A percentile compares a stretch with the other conserved stretches of the same genome.
Conservation (phyloP, 139 green algal species). For the Haematococcus lacustris region DNA sequence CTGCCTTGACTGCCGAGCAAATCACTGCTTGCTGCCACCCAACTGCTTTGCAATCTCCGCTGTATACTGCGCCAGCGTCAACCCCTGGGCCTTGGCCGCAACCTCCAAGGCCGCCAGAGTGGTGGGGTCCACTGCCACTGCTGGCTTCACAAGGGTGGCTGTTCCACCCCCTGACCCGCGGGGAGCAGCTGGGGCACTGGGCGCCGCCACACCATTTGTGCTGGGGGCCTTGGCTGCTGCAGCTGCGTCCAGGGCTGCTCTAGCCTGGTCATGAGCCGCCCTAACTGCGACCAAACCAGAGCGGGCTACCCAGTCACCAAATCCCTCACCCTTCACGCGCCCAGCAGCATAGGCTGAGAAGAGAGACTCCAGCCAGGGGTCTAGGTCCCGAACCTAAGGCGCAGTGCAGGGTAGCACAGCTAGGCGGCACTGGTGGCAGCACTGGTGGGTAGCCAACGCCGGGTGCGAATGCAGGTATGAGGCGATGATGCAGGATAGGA, state of each 20-base stretch:
- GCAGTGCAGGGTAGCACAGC: no score
- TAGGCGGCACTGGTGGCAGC: no score
- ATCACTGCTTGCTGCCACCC: neutral
- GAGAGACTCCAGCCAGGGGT: conserved; percentile 89
- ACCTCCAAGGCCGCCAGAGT: conserved; percentile 1
- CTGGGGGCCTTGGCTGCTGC: conserved; percentile 9
- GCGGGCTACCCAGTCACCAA: conserved; percentile 86
- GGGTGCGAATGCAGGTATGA: no score
- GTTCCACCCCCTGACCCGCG: no score
- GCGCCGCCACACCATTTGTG: neutral
- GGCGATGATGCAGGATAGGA: no score
- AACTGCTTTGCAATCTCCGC: conserved; percentile 34
- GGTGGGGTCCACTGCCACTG: neutral
- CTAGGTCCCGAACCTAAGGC: conserved; percentile 78
- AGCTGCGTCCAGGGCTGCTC: conserved; percentile 18
- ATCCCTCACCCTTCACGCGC: conserved; percentile 50
- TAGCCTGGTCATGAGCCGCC: conserved; percentile 31
- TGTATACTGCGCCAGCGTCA: conserved; percentile 46
- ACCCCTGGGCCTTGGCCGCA: conserved; percentile 46
- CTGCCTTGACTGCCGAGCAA: no score
- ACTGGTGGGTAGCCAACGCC: no score
- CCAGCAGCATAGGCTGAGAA: conserved; percentile 58
- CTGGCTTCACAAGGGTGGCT: neutral
- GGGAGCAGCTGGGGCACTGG: no score
- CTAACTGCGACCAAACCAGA: conserved; percentile 46